A percentile compares a stretch with the other conserved stretches of the same genome.
These are phyloP conservation scores for Cytospora chrysosperma DNA, from an alignment of 2,329 filamentous ascomycete species.

Conservation along the genomic window DNA sequence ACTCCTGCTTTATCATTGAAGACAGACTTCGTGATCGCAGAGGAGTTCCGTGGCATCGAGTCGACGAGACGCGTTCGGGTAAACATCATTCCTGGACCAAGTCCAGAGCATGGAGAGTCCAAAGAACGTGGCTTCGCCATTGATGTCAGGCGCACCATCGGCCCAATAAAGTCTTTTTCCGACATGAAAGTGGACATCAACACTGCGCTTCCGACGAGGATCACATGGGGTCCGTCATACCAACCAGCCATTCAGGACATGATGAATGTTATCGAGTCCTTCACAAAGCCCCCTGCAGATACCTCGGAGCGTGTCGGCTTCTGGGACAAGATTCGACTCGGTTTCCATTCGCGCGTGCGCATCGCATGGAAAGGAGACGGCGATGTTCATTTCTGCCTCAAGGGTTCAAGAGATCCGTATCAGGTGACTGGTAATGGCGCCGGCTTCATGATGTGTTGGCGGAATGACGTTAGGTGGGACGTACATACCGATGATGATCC, in stretches of 20 bases:
- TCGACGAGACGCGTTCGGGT: slow-evolving; percentile 80
- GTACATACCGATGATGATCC: slow-evolving; percentile 85
- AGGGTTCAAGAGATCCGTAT: slow-evolving; percentile 91
- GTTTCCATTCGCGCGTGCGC: slow-evolving; percentile 87
- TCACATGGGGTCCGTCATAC: slow-evolving; percentile 97
- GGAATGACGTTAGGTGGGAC: slow-evolving; percentile 86
- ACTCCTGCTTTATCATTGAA: slow-evolving; percentile 79
- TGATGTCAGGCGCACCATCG: slow-evolving; percentile 85
- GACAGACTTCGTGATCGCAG: slow-evolving; percentile 92
- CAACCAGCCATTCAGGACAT: slow-evolving; percentile 98
- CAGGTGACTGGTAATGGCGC: slow-evolving; percentile 88
- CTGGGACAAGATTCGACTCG: slow-evolving; percentile 96
- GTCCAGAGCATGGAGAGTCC: slow-evolving; percentile 53
- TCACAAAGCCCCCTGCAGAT: slow-evolving; percentile 93
- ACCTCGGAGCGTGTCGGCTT: slow-evolving; percentile 92
- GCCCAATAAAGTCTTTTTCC: slow-evolving; percentile 94
- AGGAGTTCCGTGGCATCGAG: slow-evolving; percentile 81
- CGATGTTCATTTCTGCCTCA: slow-evolving; percentile 89
- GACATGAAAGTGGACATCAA: slow-evolving; percentile 92
- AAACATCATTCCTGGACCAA: slow-evolving; percentile 74
- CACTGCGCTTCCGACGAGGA: slow-evolving; percentile 83
- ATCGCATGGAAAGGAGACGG: slow-evolving; percentile 94
- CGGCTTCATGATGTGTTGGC: slow-evolving; percentile 98
- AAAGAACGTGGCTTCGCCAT: slow-evolving; percentile 71
- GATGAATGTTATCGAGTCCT: slow-evolving; percentile 99